Base-by-base conservation (phyloP, 805 yeast species). In the Spathaspora arborariae region DNA sequence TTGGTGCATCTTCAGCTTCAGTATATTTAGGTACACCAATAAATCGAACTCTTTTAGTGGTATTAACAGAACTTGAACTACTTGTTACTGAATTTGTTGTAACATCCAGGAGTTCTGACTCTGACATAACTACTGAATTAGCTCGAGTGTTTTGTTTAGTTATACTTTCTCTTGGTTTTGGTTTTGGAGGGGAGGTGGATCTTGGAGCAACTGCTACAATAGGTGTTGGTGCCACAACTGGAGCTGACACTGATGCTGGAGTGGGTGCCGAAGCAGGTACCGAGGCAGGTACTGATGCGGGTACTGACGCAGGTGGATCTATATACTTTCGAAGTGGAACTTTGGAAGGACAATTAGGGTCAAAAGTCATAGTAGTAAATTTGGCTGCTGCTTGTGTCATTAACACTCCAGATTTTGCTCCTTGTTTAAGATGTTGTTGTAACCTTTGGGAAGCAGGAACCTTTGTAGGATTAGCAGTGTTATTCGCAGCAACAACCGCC, bases 1-100 rank as follows among this genome's bases (percentile, higher is more conserved):
- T 66, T 1, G 83, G 83, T 0, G 78, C 79, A 59, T 79, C 84
- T 56, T 79, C 84, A 5, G 72, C 78, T 27, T 72, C 79, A 2
- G 72, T 56, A 46, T 76, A 79, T 43, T 70, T 76, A 1, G 78
- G 70, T 4, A 79, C 82, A 0, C 82, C 83, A 4, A 63, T 63
- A 50, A 79, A 79, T 26, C 84, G 57, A 9, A 79, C 83, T 51
- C 65, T 76, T 51, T 76, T 78, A 2, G 60, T 8, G n/a, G 22
- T 16, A 9, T 24, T 24, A 22, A 20, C 30, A 21, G 20, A 35
- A 11, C 35, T 11, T 9, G 45, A 42, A 16, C 26, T 21, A 27
- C n/a, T 22, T 2, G 33, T 18, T 5, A 37, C 19, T 7, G 34
- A 11, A 41, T 48, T 22, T 8, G 42, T 24, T 21, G 47, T 36